Percentiles rank a stretch among this genome's conserved stretches.
Conservation (phyloP, 116 monocot species). For the Cymodocea nodosa region DNA sequence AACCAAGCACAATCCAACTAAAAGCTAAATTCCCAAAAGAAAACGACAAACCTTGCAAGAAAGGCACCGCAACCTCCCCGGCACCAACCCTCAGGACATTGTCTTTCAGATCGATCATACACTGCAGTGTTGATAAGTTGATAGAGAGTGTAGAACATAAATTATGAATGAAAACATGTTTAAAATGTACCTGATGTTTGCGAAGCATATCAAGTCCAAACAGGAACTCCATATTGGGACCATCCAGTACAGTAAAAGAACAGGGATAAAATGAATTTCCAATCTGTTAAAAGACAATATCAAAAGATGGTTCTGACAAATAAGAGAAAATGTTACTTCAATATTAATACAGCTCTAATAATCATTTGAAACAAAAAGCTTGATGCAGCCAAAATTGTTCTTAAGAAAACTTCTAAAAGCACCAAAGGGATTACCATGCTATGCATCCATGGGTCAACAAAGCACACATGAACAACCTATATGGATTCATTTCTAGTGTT, state of each 20-base stretch:
- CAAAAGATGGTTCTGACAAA: background rate
- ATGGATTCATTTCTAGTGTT: too few species aligned
- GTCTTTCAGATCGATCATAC: conserved; percentile 97
- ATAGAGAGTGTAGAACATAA: background rate
- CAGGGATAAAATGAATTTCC: conserved; percentile 83
- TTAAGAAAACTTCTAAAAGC: too few species aligned
- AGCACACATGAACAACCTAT: too few species aligned
- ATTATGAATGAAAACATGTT: background rate
- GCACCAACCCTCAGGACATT: conserved; percentile 93
- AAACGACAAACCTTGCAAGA: conserved; percentile 63
- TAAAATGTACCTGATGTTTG: conserved; percentile 71
- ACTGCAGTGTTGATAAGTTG: conserved; percentile 29
- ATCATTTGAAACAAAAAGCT: too few species aligned
- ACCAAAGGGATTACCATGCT: too few species aligned
- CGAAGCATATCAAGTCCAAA: conserved; percentile 99
- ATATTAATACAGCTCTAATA: too few species aligned
- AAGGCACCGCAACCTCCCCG: conserved; percentile 95
- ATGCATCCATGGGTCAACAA: too few species aligned
- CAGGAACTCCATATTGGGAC: conserved; percentile 89
- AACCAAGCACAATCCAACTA: background rate
- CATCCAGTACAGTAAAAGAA: conserved; percentile 94
- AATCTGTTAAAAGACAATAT: conserved; percentile 37
- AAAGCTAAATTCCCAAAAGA: background rate
- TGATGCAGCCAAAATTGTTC: too few species aligned
- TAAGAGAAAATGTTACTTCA: too few species aligned